phyloP scores from a whole-genome alignment of 2,329 filamentous ascomycete species.

The Colletotrichum musicola region DNA sequence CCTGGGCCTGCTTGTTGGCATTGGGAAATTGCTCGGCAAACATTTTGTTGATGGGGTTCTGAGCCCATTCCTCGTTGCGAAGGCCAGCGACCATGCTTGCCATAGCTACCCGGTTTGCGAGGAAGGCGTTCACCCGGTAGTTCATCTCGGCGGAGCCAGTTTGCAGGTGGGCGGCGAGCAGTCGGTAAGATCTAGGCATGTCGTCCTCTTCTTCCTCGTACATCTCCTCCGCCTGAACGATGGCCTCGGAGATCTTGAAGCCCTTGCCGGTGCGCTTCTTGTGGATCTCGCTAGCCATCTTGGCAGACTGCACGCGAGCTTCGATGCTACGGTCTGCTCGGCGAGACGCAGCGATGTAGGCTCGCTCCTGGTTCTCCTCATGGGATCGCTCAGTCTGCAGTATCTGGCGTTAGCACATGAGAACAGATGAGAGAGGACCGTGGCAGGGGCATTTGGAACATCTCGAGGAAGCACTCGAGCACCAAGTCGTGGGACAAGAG shows the following conservation, averaged over 20 bases:
- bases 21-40: constrained; percentile 62
- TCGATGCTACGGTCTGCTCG: constrained; percentile 89
- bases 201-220: constrained; percentile 96
- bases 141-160: constrained; percentile 73
- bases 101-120: constrained; percentile 58
- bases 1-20: constrained; percentile 48
- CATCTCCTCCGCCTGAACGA: constrained; percentile 87
- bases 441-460: background rate
- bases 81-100: constrained; percentile 53
- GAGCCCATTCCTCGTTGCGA: constrained; percentile 52
- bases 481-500: background rate
- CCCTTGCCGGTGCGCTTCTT: constrained; percentile 87
- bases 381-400: constrained; percentile 80
- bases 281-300: constrained; percentile 90
- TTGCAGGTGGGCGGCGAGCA: constrained; percentile 72
- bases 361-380: constrained; percentile 86
- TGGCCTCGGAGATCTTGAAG: constrained; percentile 85
- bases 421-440: background rate
- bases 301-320: constrained; percentile 87
- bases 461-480: background rate
- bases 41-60: constrained; percentile 60
- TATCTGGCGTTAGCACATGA: no score
- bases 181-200: constrained; percentile 74
- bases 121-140: constrained; percentile 65
- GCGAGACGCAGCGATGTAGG: constrained; percentile 92